Base-by-base conservation (phyloP, 352 stramenopile genomes). In the Phytopythium oedochilum region DNA sequence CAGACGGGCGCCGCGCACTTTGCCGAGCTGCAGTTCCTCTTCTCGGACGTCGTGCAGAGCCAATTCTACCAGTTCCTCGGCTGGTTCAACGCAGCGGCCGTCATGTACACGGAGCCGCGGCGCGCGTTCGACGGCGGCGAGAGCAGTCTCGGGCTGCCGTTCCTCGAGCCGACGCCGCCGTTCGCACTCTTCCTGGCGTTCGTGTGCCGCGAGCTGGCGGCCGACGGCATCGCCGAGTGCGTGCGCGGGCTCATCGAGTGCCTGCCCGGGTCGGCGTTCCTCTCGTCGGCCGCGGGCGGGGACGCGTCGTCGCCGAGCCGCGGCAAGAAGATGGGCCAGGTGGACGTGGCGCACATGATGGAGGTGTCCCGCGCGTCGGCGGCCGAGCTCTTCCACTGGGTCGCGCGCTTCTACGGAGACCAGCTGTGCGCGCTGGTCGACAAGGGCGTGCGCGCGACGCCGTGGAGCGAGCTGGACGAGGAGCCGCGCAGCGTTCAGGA, bases 1-100 rank as follows among this genome's bases (percentile, higher is more conserved):
- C 74, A 85, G 60, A 89, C 75, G 15, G 82, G 82, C 0, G 74
- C 77, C 26, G 67, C 66, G 5, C 78, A 91, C 40, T 54, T 94
- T 40, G 66, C 65, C 2, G 80, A 91, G n/a, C 77, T 94, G 55
- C 91, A 78, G 35, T 69, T 59, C 8, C 53, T 88, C 25, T 89
- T 94, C 43, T 89, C 82, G 15, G 74, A 94, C 40, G 69, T 94
- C 44, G 74, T 94, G 18, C 81, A 87, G 72, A 73, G 63, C 5
- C 78, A 90, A 62, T 91, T 94, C 50, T 91, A 88, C 59, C 60
- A 78, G 39, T 92, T 91, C 45, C 54, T 94, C 2, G 85, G 86
- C 55, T 94, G 84, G 84, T 89, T 92, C 46, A 92, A 89, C 51
- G 50, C 53, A 7, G 66, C 75, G 0, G 57, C 86, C 44, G 53